Conservation (phyloP, 805 yeast species). For the Saccharomycopsis lassenensis region DNA sequence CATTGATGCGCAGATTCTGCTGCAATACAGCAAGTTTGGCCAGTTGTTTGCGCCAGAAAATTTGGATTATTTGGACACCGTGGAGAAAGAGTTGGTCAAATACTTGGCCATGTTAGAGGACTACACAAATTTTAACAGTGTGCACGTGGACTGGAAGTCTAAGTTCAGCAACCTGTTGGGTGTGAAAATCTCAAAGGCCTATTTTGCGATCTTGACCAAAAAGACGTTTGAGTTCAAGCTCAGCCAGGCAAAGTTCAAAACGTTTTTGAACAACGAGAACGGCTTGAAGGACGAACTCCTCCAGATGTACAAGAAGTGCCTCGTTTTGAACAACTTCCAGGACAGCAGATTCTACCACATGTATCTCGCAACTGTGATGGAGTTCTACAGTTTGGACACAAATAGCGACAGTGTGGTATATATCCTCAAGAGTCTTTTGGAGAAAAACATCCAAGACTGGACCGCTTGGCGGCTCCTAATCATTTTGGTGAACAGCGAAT, state of each 20-base stretch:
- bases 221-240: constrained; percentile 9
- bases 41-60: neutral
- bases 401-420: constrained; percentile 4
- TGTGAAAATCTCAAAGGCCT: constrained; percentile 9
- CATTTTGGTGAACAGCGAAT: too few relatives aligned
- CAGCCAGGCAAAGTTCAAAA: constrained; percentile 2
- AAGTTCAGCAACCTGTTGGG: constrained; percentile 1
- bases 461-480: too few relatives aligned
- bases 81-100: neutral
- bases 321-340: constrained; percentile 8
- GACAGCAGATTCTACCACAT: constrained; percentile 10
- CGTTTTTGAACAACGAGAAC: neutral
- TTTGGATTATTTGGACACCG: neutral
- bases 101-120: neutral
- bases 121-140: constrained; percentile 2
- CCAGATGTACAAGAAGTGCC: constrained; percentile 8
- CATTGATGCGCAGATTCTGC: neutral
- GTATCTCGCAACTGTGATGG: constrained; percentile 3
- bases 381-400: constrained; percentile 11
- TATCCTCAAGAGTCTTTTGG: constrained; percentile 8
- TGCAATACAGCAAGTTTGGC: neutral
- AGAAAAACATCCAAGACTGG: constrained; percentile 10
- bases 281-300: neutral
- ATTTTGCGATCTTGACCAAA: constrained; percentile 6
- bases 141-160: neutral